A percentile compares a stretch with the other conserved stretches of the same genome.
These are phyloP conservation scores for Mortierella sp. DNA, from an alignment of 371 early-diverging fungal genomes.

Conservation along the genomic window DNA sequence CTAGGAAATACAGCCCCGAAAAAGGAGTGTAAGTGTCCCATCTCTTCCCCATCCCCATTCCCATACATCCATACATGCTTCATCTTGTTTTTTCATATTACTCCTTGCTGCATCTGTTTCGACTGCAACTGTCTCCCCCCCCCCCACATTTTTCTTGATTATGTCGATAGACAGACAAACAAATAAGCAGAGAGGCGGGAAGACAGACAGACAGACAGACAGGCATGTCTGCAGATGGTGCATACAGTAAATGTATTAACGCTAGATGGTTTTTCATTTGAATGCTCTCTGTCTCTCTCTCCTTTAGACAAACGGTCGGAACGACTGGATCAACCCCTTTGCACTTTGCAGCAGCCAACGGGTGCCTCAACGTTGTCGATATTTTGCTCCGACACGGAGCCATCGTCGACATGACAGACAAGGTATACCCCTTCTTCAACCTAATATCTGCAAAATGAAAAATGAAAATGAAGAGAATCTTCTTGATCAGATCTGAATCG, in stretches of 20 bases:
- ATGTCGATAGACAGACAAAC: background rate
- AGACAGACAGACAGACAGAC: background rate
- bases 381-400: conserved; percentile 74
- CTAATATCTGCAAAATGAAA: no score
- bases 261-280: background rate
- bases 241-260: background rate
- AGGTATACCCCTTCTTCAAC: conserved; percentile 42
- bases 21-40: conserved; percentile 36
- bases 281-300: background rate
- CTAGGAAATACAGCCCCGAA: conserved; percentile 52
- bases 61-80: background rate
- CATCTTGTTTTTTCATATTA: background rate
- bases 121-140: no score
- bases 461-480: no score
- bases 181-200: no score
- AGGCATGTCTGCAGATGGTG: background rate
- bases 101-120: background rate
- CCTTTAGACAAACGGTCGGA: conserved; percentile 45
- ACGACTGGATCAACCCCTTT: conserved; percentile 79
- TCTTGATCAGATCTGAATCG: background rate
- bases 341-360: conserved; percentile 82
- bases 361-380: conserved; percentile 68
- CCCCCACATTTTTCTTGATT: background rate
- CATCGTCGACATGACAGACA: conserved; percentile 69
- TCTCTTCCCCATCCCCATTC: no score